phyloP scores from a whole-genome alignment of 306 rosid genomes.

The Medicago lupulina region DNA sequence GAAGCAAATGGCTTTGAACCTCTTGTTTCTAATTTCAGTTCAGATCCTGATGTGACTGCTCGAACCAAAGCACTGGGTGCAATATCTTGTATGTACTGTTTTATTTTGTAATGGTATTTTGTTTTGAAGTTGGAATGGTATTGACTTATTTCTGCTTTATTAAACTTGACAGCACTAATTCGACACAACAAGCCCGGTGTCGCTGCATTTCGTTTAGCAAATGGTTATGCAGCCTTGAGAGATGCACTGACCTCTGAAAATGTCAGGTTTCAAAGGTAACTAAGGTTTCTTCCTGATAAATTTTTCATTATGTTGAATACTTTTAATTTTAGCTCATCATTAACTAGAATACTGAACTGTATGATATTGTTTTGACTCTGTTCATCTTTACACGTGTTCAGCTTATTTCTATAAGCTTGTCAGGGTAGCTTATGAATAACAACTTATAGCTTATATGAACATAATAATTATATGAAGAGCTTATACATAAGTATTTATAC shows the following conservation, averaged over 20 bases:
- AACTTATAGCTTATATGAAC: too few relatives aligned
- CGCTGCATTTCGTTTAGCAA: slow-evolving; percentile 81
- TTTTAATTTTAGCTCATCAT: neutral
- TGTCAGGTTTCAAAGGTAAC: slow-evolving; percentile 92
- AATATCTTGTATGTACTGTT: slow-evolving; percentile 73
- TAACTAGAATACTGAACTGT: neutral
- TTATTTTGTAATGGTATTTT: neutral
- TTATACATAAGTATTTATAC: too few relatives aligned
- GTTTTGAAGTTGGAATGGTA: slow-evolving; percentile 3
- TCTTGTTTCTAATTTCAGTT: slow-evolving; percentile 70
- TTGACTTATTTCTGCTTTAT: slow-evolving; percentile 40
- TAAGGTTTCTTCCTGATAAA: neutral
- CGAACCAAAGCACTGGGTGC: slow-evolving; percentile 89
- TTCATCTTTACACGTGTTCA: neutral
- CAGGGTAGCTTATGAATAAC: too few relatives aligned
- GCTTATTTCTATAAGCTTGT: too few relatives aligned
- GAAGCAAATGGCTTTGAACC: slow-evolving; percentile 91
- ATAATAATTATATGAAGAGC: too few relatives aligned
- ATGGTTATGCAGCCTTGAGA: slow-evolving; percentile 85
- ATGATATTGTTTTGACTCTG: neutral
- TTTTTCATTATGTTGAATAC: neutral
- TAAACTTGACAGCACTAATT: slow-evolving; percentile 69
- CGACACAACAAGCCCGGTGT: slow-evolving; percentile 80
- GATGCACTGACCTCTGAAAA: slow-evolving; percentile 79
- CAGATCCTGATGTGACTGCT: slow-evolving; percentile 79